Evolutionary conservation across 2,329 filamentous ascomycete genomes (phyloP).

Genomic region (Xenosphaeropsis pyriputrescens): DNA sequence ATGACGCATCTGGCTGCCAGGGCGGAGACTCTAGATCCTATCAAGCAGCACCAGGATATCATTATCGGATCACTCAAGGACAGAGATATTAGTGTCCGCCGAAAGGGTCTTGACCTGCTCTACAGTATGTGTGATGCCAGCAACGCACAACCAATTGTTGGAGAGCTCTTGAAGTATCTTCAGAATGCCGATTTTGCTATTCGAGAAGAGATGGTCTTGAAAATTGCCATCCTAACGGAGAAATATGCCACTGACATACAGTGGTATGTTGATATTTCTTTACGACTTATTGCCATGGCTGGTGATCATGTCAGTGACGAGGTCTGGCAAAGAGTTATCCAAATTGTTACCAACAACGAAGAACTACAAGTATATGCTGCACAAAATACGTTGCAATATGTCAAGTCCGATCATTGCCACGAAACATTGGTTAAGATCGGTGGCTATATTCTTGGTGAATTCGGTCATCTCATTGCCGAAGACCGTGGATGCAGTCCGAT

Average conservation of each 20-base stretch:
- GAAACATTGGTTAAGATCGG: slow-evolving; percentile 97
- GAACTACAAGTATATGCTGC: slow-evolving; percentile 94
- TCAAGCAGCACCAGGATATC: slow-evolving; percentile 94
- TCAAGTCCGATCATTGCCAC: slow-evolving; percentile 87
- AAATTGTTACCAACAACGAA: slow-evolving; percentile 98
- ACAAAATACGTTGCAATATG: slow-evolving; percentile 80
- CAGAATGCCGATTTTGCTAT: slow-evolving; percentile 97
- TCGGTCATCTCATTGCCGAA: slow-evolving; percentile 91
- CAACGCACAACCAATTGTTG: slow-evolving; percentile 89
- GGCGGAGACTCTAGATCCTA: slow-evolving; percentile 86
- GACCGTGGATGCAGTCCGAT: slow-evolving; percentile 87
- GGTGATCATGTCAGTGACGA: slow-evolving; percentile 98
- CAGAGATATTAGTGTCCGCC: slow-evolving; percentile 88
- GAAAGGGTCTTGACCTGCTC: slow-evolving; percentile 87
- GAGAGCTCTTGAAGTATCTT: slow-evolving; percentile 84
- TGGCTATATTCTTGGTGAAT: slow-evolving; percentile 89
- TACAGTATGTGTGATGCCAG: slow-evolving; percentile 99
- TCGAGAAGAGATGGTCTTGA: slow-evolving; percentile 96
- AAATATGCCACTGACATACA: slow-evolving; percentile 97
- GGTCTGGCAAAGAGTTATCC: slow-evolving; percentile 96
- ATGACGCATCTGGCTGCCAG: slow-evolving; percentile 96
- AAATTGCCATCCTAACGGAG: slow-evolving; percentile 95
- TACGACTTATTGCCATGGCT: slow-evolving; percentile 88
- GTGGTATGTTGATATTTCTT: slow-evolving; percentile 97
- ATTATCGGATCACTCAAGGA: slow-evolving; percentile 91